phyloP scores from a whole-genome alignment of 371 early-diverging fungal genomes.

The Mucor circinelloides region DNA sequence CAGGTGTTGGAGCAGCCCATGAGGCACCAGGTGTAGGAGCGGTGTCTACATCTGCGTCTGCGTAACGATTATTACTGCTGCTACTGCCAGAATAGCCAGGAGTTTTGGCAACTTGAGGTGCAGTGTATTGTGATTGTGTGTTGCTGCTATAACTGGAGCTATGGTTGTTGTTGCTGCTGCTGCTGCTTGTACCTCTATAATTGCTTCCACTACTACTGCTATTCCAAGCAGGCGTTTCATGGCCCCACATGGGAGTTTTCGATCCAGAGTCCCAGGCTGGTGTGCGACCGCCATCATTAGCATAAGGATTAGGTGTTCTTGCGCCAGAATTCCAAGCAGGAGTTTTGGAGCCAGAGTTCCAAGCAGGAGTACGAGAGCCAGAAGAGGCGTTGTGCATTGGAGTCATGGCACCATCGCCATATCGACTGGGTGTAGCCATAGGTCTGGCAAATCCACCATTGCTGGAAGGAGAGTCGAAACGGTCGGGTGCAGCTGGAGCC shows the following conservation, averaged over 20 bases:
- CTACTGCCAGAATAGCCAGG: slow-evolving; percentile 33
- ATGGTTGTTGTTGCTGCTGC: neutral
- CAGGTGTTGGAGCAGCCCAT: slow-evolving; percentile 44
- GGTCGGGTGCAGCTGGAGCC: slow-evolving; percentile 43
- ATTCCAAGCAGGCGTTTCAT: slow-evolving; percentile 75
- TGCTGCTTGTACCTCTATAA: slow-evolving; percentile 15
- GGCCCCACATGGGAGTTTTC: slow-evolving; percentile 63
- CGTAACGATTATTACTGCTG: slow-evolving; percentile 27
- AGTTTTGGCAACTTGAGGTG: slow-evolving; percentile 52
- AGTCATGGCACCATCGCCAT: slow-evolving; percentile 56
- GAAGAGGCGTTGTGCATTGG: slow-evolving; percentile 57
- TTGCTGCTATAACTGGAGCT: neutral
- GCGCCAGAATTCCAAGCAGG: slow-evolving; percentile 74
- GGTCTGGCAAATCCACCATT: slow-evolving; percentile 37
- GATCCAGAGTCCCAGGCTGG: slow-evolving; percentile 75
- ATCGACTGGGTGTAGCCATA: slow-evolving; percentile 45
- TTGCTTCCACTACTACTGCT: slow-evolving; percentile 57
- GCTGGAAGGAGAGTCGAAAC: slow-evolving; percentile 18
- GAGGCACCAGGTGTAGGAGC: slow-evolving; percentile 47
- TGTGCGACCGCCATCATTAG: slow-evolving; percentile 65
- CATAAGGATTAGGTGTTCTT: slow-evolving; percentile 71
- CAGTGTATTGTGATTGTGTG: slow-evolving; percentile 17
- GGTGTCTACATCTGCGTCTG: slow-evolving; percentile 35
- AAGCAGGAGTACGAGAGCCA: slow-evolving; percentile 76
- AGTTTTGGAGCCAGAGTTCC: slow-evolving; percentile 63